Conservation (phyloP, 306 rosid genomes). For the Begonia masoniana region DNA sequence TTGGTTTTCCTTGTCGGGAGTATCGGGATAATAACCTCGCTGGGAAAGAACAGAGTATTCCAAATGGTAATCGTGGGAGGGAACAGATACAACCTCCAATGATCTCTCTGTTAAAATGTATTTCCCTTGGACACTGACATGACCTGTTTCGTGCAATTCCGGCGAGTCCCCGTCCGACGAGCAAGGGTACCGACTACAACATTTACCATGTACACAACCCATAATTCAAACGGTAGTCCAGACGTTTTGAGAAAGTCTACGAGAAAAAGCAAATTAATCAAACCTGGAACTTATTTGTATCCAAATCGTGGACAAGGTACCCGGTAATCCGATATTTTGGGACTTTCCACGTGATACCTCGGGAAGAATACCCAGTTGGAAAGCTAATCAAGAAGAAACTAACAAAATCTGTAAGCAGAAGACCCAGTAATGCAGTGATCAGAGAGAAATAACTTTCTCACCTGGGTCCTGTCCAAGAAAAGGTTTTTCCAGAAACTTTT, state of each 20-base stretch:
- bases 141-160: slow-evolving; percentile 18
- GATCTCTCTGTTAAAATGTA: slow-evolving; percentile 58
- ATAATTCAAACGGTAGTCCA: slow-evolving; percentile 16
- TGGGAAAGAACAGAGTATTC: slow-evolving; percentile 75
- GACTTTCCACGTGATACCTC: slow-evolving; percentile 1
- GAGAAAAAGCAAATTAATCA: not conserved
- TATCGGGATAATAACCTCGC: slow-evolving; percentile 86
- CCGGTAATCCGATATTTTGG: not conserved
- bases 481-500: not conserved
- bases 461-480: too few species aligned
- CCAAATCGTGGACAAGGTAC: too few species aligned
- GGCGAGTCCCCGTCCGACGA: slow-evolving; percentile 29
- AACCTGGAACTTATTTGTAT: not conserved
- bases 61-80: slow-evolving; percentile 54
- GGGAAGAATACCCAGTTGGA: not conserved
- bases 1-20: slow-evolving; percentile 71
- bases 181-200: slow-evolving; percentile 43
- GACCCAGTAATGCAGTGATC: not conserved
- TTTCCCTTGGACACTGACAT: slow-evolving; percentile 34
- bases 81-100: slow-evolving; percentile 48
- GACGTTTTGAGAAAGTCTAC: not conserved
- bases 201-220: slow-evolving; percentile 89
- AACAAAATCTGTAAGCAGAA: not conserved
- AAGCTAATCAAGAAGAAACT: not conserved
- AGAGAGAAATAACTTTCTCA: too few species aligned